A percentile compares a stretch with the other conserved stretches of the same genome.
These are phyloP conservation scores for Rhizodiscina lignyota DNA, from an alignment of 495 filamentous ascomycete species.

Conservation along the genomic window DNA sequence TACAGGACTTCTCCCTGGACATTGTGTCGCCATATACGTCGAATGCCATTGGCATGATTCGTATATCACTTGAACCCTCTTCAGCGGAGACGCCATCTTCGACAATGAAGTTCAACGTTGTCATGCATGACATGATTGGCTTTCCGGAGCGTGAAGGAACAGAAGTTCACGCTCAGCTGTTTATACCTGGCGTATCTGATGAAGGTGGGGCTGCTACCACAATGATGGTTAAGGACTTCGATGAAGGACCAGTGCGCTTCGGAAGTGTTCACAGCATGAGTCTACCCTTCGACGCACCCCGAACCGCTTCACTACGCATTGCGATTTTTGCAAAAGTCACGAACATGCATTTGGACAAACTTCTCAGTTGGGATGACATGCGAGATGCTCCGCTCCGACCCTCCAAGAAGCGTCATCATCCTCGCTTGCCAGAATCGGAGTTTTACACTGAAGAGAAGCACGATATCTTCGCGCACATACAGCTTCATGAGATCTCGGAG, in stretches of 20 bases:
- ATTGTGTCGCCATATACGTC: constrained; percentile 85
- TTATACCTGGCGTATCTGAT: constrained; percentile 81
- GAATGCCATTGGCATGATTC: constrained; percentile 74
- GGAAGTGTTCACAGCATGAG: constrained; percentile 99
- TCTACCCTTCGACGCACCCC: constrained; percentile 69
- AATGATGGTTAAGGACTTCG: constrained; percentile 85
- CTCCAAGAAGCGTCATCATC: constrained; percentile 37
- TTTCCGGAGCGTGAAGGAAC: constrained; percentile 95
- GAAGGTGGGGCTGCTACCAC: constrained; percentile 87
- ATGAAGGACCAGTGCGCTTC: constrained; percentile 86
- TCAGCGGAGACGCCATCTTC: constrained; percentile 83
- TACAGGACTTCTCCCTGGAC: constrained; percentile 86
- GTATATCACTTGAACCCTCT: constrained; percentile 82
- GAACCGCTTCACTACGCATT: constrained; percentile 61
- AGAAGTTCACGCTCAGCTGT: constrained; percentile 89
- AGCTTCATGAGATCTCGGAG: constrained; percentile 83
- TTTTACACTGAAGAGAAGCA: constrained; percentile 88
- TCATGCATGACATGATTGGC: constrained; percentile 93
- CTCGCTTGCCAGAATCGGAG: constrained; percentile 74
- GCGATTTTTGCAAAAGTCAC: constrained; percentile 87
- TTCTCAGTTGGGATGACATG: constrained; percentile 99
- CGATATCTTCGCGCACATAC: constrained; percentile 73
- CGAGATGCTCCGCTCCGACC: constrained; percentile 49
- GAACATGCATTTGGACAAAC: constrained; percentile 87
- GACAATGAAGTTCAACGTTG: constrained; percentile 94